These are phyloP conservation scores for Aspergillus phoenicis DNA, from an alignment of 2,329 filamentous ascomycete species.

Conservation along the genomic window DNA sequence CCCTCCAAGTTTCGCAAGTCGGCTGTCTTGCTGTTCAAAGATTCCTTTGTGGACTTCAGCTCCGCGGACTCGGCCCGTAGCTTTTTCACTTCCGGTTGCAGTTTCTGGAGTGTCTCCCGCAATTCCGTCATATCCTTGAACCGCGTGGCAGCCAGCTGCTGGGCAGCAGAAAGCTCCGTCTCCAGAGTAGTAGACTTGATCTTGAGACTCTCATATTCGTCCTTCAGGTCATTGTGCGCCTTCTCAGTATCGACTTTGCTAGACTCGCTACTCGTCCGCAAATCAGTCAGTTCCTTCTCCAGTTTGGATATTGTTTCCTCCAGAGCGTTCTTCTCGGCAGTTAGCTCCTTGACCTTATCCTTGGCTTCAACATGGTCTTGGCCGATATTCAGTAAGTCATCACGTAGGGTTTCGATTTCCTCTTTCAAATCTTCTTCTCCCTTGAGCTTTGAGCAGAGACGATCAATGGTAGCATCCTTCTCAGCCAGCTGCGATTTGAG, in stretches of 20 bases:
- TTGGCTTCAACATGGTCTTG: conserved; percentile 83
- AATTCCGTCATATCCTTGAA: conserved; percentile 87
- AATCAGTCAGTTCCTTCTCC: conserved; percentile 68
- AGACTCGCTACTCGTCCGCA: conserved; percentile 53
- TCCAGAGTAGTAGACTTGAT: conserved; percentile 69
- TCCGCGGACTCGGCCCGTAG: conserved; percentile 75
- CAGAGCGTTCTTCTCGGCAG: conserved; percentile 68
- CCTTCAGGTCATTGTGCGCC: conserved; percentile 57
- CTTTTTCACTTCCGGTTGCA: conserved; percentile 80
- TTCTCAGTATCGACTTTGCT: conserved; percentile 53
- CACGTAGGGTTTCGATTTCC: conserved; percentile 80
- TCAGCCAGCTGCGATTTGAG: conserved; percentile 44
- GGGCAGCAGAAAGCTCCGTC: conserved; percentile 80
- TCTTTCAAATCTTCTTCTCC: conserved; percentile 78
- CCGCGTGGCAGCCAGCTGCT: conserved; percentile 80
- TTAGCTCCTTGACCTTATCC: conserved; percentile 70
- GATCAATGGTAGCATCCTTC: conserved; percentile 73
- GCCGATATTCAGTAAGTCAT: conserved; percentile 76
- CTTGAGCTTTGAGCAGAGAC: conserved; percentile 69
- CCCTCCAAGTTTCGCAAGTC: conserved; percentile 78
- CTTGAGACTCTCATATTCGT: conserved; percentile 72
- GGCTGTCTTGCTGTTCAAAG: conserved; percentile 63
- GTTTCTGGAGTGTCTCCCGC: conserved; percentile 76
- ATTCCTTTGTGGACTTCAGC: conserved; percentile 74
- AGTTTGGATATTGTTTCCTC: conserved; percentile 66